Evolutionary conservation across 2,329 filamentous ascomycete species (phyloP).

Genomic region (Hypomyces rosellus): DNA sequence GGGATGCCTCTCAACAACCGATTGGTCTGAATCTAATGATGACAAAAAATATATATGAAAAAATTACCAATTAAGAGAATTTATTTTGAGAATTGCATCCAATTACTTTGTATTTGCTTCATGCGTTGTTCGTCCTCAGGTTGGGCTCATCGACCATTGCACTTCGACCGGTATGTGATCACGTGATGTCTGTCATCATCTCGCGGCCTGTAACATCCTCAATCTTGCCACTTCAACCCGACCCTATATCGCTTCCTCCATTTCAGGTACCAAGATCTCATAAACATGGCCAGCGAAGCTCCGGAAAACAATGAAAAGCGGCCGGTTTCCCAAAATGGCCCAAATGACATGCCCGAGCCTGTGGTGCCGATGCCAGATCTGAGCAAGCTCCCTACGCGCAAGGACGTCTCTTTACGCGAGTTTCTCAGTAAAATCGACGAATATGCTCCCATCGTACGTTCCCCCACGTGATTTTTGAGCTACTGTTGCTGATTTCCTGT

Average conservation of each 20-base stretch:
- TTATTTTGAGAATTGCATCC: not conserved
- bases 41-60: too few relatives aligned
- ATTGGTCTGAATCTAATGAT: too few relatives aligned
- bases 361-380: conserved; percentile 49
- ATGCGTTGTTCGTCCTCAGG: not conserved
- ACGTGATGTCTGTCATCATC: not conserved
- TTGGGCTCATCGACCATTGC: too few relatives aligned
- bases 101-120: not conserved
- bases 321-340: conserved; percentile 21
- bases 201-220: not conserved
- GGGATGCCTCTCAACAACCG: too few relatives aligned
- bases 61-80: too few relatives aligned
- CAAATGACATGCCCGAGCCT: conserved; percentile 30
- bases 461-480: not conserved
- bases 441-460: conserved; percentile 87
- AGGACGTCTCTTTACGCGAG: conserved; percentile 87
- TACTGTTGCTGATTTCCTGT: not conserved
- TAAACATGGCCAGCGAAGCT: conserved; percentile 30
- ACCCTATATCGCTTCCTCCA: not conserved
- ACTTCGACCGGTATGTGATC: not conserved
- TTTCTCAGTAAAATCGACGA: conserved; percentile 97
- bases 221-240: not conserved
- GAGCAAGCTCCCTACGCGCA: conserved; percentile 64
- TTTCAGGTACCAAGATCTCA: not conserved
- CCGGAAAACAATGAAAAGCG: conserved; percentile 28